These are phyloP conservation scores for Forsythia viridissima DNA, from an alignment of 257 asterid species.

Conservation along the genomic window DNA sequence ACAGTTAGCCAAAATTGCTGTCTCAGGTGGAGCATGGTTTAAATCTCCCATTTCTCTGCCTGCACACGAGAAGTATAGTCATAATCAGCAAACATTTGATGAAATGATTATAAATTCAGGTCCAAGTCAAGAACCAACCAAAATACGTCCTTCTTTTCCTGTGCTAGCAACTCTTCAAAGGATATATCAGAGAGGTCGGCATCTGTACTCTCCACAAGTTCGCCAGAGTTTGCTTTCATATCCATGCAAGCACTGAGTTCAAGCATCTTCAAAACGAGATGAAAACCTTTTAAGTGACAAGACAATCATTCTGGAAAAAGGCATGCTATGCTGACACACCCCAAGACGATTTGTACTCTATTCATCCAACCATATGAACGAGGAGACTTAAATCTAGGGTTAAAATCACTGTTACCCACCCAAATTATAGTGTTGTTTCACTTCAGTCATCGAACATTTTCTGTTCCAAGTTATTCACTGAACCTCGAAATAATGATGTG, in stretches of 20 bases:
- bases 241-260: slow-evolving; percentile 65
- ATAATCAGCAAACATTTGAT: background rate
- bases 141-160: slow-evolving; percentile 76
- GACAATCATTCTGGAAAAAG: background rate
- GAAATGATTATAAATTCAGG: slow-evolving; percentile 15
- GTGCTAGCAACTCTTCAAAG: slow-evolving; percentile 78
- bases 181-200: slow-evolving; percentile 59
- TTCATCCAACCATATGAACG: background rate
- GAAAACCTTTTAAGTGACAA: background rate
- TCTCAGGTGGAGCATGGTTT: slow-evolving; percentile 45
- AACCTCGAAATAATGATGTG: background rate
- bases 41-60: slow-evolving; percentile 70
- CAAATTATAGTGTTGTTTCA: background rate
- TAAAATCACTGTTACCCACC: background rate
- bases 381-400: background rate
- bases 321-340: background rate
- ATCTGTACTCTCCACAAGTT: slow-evolving; percentile 44
- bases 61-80: slow-evolving; percentile 31
- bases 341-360: background rate
- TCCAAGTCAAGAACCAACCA: slow-evolving; percentile 48
- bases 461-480: background rate
- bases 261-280: slow-evolving; percentile 51
- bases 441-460: background rate
- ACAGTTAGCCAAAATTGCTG: slow-evolving; percentile 21
- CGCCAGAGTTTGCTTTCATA: slow-evolving; percentile 43